A percentile compares a stretch with the other conserved stretches of the same genome.
These are phyloP conservation scores for Rosa lucieae DNA, from an alignment of 306 rosid genomes.

Conservation along the genomic window DNA sequence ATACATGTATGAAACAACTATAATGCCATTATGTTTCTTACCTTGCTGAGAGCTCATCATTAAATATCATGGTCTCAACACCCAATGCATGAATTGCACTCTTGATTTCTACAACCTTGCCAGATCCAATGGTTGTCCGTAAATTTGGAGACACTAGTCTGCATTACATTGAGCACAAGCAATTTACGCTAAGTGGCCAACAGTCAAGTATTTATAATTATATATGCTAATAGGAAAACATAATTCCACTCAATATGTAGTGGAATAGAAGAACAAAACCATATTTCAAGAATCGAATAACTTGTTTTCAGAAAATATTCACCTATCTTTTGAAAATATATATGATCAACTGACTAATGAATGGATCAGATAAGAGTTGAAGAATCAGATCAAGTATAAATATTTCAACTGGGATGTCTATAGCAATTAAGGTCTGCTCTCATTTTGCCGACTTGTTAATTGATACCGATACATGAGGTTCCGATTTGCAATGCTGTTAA, in stretches of 20 bases:
- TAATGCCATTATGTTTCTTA: constrained; percentile 24
- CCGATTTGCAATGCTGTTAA: too few relatives aligned
- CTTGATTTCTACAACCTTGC: constrained; percentile 93
- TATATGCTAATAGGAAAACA: neutral
- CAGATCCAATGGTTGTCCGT: constrained; percentile 91
- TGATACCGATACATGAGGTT: too few relatives aligned
- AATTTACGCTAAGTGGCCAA: constrained; percentile 12
- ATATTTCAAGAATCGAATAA: too few relatives aligned
- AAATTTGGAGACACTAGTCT: constrained; percentile 82
- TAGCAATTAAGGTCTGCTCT: too few relatives aligned
- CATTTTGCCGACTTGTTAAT: too few relatives aligned
- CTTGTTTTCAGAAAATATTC: too few relatives aligned
- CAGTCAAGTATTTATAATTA: neutral
- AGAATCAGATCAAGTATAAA: too few relatives aligned
- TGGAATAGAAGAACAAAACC: neutral
- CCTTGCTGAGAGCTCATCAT: constrained; percentile 97
- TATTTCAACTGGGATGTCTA: too few relatives aligned
- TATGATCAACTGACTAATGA: neutral
- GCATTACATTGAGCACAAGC: constrained; percentile 29
- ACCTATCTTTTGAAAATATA: neutral
- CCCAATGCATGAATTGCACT: constrained; percentile 74
- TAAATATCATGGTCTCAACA: constrained; percentile 85
- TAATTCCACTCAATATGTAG: neutral
- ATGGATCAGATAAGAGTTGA: too few relatives aligned
- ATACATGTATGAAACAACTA: constrained; percentile 20